Conservation (phyloP, 768 basidiomycete species). For the Hypholoma sublateritium region DNA sequence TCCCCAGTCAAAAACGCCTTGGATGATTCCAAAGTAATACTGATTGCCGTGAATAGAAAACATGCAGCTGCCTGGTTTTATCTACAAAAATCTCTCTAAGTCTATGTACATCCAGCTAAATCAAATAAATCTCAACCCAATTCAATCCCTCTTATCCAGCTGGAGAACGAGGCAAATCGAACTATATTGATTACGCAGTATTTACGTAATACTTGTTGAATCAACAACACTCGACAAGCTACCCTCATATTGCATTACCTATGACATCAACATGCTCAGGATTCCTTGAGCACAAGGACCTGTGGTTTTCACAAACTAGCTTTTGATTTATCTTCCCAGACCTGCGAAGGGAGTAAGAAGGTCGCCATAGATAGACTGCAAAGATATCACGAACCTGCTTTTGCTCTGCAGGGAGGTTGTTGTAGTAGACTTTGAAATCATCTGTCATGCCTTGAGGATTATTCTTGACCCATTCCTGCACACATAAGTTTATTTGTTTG, state of each 20-base stretch:
- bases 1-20: not conserved
- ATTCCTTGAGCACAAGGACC: too few relatives aligned
- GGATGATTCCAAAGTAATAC: not conserved
- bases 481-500: slow-evolving; percentile 1
- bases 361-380: not conserved
- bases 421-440: slow-evolving; percentile 2
- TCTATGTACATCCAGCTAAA: not conserved
- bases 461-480: slow-evolving; percentile 1
- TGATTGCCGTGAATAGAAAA: not conserved
- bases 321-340: not conserved
- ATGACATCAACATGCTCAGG: too few relatives aligned
- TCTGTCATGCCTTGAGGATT: slow-evolving; percentile 4
- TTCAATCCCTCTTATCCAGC: not conserved
- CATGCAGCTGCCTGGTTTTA: not conserved
- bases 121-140: not conserved
- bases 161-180: not conserved
- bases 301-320: not conserved
- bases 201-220: not conserved
- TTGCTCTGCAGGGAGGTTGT: not conserved
- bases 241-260: not conserved
- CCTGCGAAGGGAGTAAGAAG: not conserved
- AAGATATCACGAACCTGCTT: not conserved
- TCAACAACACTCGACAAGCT: not conserved
- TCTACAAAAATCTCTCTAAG: not conserved
- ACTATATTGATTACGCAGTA: not conserved